phyloP scores from a whole-genome alignment of 441 rosid genomes.

The Geranium incanum region DNA sequence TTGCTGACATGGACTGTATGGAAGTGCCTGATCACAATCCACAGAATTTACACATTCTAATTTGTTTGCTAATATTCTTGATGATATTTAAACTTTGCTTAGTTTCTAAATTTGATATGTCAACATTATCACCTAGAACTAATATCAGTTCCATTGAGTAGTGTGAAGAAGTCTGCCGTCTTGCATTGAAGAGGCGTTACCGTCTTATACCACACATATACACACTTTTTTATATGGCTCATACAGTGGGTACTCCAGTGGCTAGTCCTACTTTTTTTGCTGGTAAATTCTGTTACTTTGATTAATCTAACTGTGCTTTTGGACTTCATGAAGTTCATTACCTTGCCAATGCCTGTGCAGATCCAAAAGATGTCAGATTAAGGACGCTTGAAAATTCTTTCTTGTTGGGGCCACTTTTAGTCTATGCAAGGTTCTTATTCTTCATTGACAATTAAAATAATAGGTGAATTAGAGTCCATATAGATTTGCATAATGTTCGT shows the following conservation, averaged over 20 bases:
- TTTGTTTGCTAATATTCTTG: conserved; percentile 6
- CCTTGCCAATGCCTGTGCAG: conserved; percentile 37
- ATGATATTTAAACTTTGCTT: neutral
- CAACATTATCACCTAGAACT: conserved; percentile 4
- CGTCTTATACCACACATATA: conserved; percentile 76
- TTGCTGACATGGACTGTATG: neutral
- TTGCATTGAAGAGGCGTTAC: conserved; percentile 88
- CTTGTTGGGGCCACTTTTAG: conserved; percentile 77
- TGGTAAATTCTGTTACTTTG: conserved; percentile 39
- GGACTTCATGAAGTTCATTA: conserved; percentile 7
- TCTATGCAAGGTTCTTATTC: conserved; percentile 54
- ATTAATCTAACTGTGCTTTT: conserved; percentile 10
- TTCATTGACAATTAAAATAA: conserved; percentile 11
- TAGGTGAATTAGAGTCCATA: neutral
- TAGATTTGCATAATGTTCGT: neutral
- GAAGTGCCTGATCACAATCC: neutral
- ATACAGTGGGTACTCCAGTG: conserved; percentile 70
- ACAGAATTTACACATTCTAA: neutral
- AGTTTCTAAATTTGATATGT: conserved; percentile 13
- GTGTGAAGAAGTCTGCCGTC: conserved; percentile 95
- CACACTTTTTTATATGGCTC: conserved; percentile 83
- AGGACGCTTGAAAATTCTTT: conserved; percentile 72
- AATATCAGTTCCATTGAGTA: conserved; percentile 28
- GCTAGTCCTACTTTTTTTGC: conserved; percentile 79
- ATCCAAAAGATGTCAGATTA: conserved; percentile 59